These are phyloP conservation scores for Nannizziopsis barbatae DNA, from an alignment of 2,329 filamentous ascomycete species.

Conservation along the genomic window DNA sequence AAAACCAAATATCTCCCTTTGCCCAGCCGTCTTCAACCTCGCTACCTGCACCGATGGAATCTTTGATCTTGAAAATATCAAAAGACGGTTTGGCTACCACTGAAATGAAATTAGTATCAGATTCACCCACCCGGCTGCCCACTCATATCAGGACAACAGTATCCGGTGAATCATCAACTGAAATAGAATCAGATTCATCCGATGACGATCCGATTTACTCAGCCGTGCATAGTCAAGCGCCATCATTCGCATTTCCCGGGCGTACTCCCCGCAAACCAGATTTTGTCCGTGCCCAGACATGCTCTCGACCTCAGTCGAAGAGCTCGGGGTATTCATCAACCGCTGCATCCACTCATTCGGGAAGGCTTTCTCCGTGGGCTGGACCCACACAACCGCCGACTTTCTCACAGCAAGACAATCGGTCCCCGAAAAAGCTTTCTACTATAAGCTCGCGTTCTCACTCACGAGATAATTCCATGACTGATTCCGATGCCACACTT, in stretches of 20 bases:
- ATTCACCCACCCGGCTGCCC: slow-evolving; percentile 20
- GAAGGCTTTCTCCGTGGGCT: slow-evolving; percentile 28
- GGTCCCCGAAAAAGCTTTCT: not conserved
- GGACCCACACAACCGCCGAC: slow-evolving; percentile 4
- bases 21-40: slow-evolving; percentile 26
- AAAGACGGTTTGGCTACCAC: slow-evolving; percentile 40
- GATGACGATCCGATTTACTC: slow-evolving; percentile 34
- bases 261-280: slow-evolving; percentile 20
- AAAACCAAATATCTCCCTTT: slow-evolving; percentile 26
- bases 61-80: slow-evolving; percentile 39
- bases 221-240: slow-evolving; percentile 27
- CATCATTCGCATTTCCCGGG: slow-evolving; percentile 33
- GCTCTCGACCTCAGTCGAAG: slow-evolving; percentile 34
- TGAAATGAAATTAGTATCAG: slow-evolving; percentile 31
- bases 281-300: slow-evolving; percentile 27
- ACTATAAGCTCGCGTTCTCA: not conserved
- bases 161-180: slow-evolving; percentile 34
- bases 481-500: slow-evolving; percentile 18
- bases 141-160: slow-evolving; percentile 27
- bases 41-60: slow-evolving; percentile 29
- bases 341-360: slow-evolving; percentile 32
- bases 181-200: slow-evolving; percentile 31
- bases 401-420: slow-evolving; percentile 1
- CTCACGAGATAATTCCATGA: slow-evolving; percentile 15
- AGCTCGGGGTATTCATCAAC: slow-evolving; percentile 34